Percentiles rank a stretch among this genome's conserved stretches.
Conservation (phyloP, 768 basidiomycete species). For the Tremella fuciformis region DNA sequence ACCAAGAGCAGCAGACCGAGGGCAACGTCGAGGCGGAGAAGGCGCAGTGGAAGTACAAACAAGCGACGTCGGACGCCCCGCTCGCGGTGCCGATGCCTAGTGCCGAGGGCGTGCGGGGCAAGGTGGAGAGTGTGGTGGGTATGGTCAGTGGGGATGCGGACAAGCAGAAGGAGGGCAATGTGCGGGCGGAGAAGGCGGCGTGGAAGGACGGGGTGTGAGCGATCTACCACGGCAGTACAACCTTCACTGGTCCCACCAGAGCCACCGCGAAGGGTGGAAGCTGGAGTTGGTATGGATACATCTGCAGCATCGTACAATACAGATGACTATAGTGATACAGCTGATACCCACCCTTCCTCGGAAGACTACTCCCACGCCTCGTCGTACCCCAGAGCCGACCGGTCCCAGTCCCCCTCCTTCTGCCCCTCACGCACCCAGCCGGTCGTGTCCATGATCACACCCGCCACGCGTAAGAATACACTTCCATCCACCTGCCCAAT, state of each 20-base stretch:
- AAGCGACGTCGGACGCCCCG: conserved; percentile 30
- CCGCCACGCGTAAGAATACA: conserved; percentile 34
- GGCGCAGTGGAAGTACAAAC: conserved; percentile 47
- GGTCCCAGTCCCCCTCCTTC: conserved; percentile 33
- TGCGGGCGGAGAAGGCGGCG: conserved; percentile 48
- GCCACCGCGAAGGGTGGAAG: no score
- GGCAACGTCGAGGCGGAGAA: conserved; percentile 47
- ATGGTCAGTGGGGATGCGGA: conserved; percentile 48
- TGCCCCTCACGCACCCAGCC: conserved; percentile 38
- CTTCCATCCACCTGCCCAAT: conserved; percentile 29
- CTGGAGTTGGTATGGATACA: no score
- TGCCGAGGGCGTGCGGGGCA: conserved; percentile 40
- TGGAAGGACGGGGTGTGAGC: conserved; percentile 46
- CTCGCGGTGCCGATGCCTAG: conserved; percentile 31
- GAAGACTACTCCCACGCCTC: conserved; percentile 28
- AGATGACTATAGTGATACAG: no score
- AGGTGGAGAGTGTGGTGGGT: conserved; percentile 41
- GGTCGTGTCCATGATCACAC: conserved; percentile 32
- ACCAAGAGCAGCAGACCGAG: conserved; percentile 39
- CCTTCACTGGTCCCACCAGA: no score
- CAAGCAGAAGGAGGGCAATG: conserved; percentile 47
- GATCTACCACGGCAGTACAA: not conserved
- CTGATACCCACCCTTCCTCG: no score
- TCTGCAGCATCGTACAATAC: no score
- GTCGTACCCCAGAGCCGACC: conserved; percentile 36